Base-by-base conservation (phyloP, 1,284 basidiomycete species). In the Leccinum subfulvum region DNA sequence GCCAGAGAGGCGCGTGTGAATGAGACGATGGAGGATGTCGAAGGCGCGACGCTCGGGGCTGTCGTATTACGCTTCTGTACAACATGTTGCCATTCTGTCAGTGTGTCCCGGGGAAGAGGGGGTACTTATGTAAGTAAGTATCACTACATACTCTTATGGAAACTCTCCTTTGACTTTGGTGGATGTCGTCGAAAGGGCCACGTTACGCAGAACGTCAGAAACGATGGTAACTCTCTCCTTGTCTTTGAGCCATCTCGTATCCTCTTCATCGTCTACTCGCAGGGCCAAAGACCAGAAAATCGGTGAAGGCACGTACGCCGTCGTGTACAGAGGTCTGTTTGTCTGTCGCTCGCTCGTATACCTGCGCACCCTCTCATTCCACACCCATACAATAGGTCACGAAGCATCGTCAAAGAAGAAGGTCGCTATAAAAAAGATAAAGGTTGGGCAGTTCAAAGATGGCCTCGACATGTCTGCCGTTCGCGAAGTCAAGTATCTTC, bases 381-480 rank as follows among this genome's bases (percentile, higher is more conserved):
- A 21, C 18, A 8, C 16, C 53, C 30, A 54, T 26, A 21, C 18
- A 49, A 60, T 65, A 91, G 91, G 89, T 28, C 80, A 84, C 64
- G 89, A 95, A 69, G 80, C 84, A 18, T 79, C 85, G 1, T 92
- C 90, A 1, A 84, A 84, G 13, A 78, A 87, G 14, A 90, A 91
- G 77, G 87, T 98, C 5, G 97, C 97, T 59, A 98, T 99, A 74
- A 99, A 99, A 82, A 99, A 99, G 78, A 96, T 97, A 73, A 97
- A 97, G 75, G 91, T 95, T 14, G 95, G 96, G 23, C 90, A 95
- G 73, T 95, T 97, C 83, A 97, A 97, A 75, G 97, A 99, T 78
- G 97, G 97, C 9, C 84, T 99, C 59, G 97, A 99, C 78, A 97
- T 99, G 91, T 97, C 95, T 65, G 97, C 97, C 56, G 90, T 99